Conservation (phyloP, 2,329 filamentous ascomycete species). For the Periconia digitata region DNA sequence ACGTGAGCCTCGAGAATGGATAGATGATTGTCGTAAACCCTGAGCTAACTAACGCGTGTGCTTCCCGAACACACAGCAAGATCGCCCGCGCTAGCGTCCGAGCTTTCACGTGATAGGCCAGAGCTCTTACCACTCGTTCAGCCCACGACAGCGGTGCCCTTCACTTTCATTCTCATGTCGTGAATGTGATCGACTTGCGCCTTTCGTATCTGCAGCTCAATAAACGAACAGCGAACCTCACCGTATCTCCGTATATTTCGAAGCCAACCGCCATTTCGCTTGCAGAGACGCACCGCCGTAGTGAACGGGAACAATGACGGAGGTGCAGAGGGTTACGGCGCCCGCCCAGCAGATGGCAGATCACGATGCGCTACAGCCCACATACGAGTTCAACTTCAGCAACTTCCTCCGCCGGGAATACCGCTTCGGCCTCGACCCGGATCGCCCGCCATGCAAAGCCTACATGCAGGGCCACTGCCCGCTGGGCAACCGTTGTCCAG, state of each 20-base stretch:
- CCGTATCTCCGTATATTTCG: background rate
- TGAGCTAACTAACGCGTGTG: background rate
- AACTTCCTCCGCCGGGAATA: constrained; percentile 83
- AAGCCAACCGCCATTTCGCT: background rate
- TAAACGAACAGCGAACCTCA: background rate
- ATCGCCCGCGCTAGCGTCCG: background rate
- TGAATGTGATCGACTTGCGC: too few species aligned
- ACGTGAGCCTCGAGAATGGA: too few species aligned
- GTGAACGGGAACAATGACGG: constrained; percentile 23
- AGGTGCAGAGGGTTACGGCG: constrained; percentile 28
- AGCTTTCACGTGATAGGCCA: background rate
- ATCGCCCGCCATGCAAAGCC: constrained; percentile 75
- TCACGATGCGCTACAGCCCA: constrained; percentile 21
- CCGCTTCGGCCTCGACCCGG: constrained; percentile 76
- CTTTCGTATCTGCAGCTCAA: too few species aligned
- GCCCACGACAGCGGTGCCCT: too few species aligned
- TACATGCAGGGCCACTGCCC: constrained; percentile 87
- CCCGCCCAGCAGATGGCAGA: constrained; percentile 34
- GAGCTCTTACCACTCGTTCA: background rate
- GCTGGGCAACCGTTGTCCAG: constrained; percentile 78
- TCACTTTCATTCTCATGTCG: too few species aligned
- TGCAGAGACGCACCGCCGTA: background rate
- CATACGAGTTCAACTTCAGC: constrained; percentile 78
- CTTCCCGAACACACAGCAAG: background rate
- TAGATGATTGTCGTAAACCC: background rate